Evolutionary conservation across 2,329 filamentous ascomycete species (phyloP).

Genomic region (Phialemoniopsis sp.): DNA sequence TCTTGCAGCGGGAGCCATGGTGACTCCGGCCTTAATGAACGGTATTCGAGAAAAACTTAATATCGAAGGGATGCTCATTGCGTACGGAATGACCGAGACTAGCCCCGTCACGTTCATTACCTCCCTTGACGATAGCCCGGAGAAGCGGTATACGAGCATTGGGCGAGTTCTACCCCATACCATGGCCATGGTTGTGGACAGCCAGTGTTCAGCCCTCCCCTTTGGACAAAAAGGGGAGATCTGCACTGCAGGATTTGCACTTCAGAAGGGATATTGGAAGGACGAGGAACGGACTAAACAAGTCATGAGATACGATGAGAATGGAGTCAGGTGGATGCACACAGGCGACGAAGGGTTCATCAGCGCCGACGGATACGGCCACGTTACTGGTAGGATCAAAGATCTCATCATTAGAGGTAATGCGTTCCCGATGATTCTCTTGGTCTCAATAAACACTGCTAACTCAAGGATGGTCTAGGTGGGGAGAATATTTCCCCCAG

Average conservation of each 20-base stretch:
- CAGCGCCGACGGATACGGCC: conserved; percentile 65
- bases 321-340: conserved; percentile 56
- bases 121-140: conserved; percentile 66
- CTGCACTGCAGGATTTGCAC: conserved; percentile 73
- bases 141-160: conserved; percentile 65
- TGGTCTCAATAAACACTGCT: no score
- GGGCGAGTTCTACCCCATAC: conserved; percentile 74
- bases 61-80: conserved; percentile 70
- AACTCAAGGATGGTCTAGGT: conserved; percentile 17
- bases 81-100: conserved; percentile 72
- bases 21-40: conserved; percentile 72
- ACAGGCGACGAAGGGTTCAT: conserved; percentile 69
- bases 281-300: conserved; percentile 70
- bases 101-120: conserved; percentile 80
- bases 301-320: conserved; percentile 47
- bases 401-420: conserved; percentile 69
- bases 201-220: conserved; percentile 60
- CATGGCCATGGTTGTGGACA: conserved; percentile 72
- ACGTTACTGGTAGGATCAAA: conserved; percentile 73
- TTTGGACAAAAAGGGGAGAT: conserved; percentile 68
- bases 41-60: conserved; percentile 65
- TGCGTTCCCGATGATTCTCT: no score
- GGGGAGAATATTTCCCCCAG: conserved; percentile 73
- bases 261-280: conserved; percentile 64
- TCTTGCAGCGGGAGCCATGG: conserved; percentile 74